phyloP scores from a whole-genome alignment of 176 grass and related monocot genomes.

The Ensete ventricosum region DNA sequence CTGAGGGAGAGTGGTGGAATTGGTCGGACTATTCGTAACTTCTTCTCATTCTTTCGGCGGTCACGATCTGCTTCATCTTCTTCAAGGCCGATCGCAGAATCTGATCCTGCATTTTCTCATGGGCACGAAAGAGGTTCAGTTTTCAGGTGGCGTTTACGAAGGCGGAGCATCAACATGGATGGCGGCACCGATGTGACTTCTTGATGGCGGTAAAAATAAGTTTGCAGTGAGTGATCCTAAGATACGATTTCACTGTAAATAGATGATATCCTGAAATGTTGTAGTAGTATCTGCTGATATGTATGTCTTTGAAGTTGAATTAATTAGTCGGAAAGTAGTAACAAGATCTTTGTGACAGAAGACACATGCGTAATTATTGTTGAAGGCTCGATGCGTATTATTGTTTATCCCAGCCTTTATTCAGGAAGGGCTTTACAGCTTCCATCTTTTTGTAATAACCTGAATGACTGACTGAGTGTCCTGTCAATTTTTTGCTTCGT shows the following conservation, averaged over 20 bases:
- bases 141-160: neutral
- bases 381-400: neutral
- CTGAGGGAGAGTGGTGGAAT: constrained; percentile 2
- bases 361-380: neutral
- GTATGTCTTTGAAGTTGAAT: neutral
- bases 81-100: neutral
- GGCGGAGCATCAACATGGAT: neutral
- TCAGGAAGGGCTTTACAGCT: neutral
- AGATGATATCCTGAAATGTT: neutral
- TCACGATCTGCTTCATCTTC: neutral
- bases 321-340: neutral
- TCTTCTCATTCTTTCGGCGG: constrained; percentile 1
- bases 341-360: neutral
- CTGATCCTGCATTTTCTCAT: neutral
- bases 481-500: neutral
- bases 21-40: neutral
- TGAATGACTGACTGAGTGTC: neutral
- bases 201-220: neutral
- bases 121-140: neutral
- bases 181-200: neutral
- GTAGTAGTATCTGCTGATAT: neutral
- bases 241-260: neutral
- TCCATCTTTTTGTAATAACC: neutral
- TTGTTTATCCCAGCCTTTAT: neutral
- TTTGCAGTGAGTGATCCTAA: neutral